Conservation (phyloP, 2,329 filamentous ascomycete genomes). For the Furcasterigmium furcatum region DNA sequence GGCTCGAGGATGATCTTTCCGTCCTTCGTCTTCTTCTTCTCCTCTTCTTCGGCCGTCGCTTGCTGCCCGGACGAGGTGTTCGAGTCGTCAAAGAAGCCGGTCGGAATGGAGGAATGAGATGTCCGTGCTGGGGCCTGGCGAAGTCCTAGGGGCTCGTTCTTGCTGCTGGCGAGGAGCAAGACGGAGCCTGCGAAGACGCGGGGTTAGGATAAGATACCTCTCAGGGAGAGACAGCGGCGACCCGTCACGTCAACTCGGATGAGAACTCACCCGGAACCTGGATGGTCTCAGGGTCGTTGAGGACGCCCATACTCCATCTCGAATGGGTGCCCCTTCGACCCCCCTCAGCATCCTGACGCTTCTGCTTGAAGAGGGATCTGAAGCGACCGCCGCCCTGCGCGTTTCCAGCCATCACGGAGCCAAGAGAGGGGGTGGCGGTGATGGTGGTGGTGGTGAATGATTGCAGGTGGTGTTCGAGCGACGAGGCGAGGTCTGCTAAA, state of each 20-base stretch:
- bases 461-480: too few species aligned
- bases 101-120: slow-evolving; percentile 55
- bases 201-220: not conserved
- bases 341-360: not conserved
- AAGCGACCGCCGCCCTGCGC: too few species aligned
- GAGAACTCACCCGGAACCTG: slow-evolving; percentile 73
- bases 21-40: slow-evolving; percentile 74
- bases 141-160: slow-evolving; percentile 58
- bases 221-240: slow-evolving; percentile 2
- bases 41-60: slow-evolving; percentile 20
- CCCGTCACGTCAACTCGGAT: not conserved
- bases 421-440: too few species aligned
- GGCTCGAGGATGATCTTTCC: slow-evolving; percentile 85
- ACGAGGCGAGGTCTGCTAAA: too few species aligned
- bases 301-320: slow-evolving; percentile 70
- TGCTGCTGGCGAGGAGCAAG: slow-evolving; percentile 49
- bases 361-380: slow-evolving; percentile 1
- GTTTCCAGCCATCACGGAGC: too few species aligned
- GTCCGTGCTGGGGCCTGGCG: slow-evolving; percentile 54
- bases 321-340: slow-evolving; percentile 15
- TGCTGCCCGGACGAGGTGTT: slow-evolving; percentile 2
- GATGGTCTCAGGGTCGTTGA: slow-evolving; percentile 77
- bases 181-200: slow-evolving; percentile 48
- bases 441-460: too few species aligned
- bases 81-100: slow-evolving; percentile 27